Percentiles rank a stretch among this genome's conserved stretches.
These are phyloP conservation scores for Coniochaeta prunicola DNA, from an alignment of 2,329 filamentous ascomycete species.

Conservation along the genomic window DNA sequence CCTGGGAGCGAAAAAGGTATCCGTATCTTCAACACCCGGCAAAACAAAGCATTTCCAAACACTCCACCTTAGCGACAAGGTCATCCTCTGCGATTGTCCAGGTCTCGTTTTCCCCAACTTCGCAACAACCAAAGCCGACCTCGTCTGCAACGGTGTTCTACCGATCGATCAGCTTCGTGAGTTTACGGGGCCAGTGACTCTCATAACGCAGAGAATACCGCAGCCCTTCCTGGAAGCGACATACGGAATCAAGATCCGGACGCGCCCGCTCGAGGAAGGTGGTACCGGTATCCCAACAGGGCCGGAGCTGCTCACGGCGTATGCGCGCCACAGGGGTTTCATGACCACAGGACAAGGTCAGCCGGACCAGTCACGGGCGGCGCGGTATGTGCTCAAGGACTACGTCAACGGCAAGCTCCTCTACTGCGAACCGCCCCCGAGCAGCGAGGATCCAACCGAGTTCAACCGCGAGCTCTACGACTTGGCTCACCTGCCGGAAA, in stretches of 20 bases:
- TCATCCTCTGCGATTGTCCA: constrained; percentile 94
- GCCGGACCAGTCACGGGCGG: constrained; percentile 88
- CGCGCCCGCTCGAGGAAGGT: constrained; percentile 78
- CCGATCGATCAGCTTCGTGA: constrained; percentile 96
- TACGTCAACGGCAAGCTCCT: constrained; percentile 95
- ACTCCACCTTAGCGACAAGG: constrained; percentile 82
- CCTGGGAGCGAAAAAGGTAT: constrained; percentile 98
- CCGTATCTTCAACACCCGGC: constrained; percentile 91
- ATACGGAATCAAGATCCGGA: constrained; percentile 86
- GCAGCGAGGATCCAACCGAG: constrained; percentile 50
- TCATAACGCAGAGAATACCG: constrained; percentile 81
- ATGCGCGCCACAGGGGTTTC: constrained; percentile 85
- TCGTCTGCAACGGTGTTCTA: constrained; percentile 90
- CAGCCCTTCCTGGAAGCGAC: constrained; percentile 83
- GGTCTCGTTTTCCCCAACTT: constrained; percentile 99
- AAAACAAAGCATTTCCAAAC: constrained; percentile 99
- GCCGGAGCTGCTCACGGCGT: constrained; percentile 76
- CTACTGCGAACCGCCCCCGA: constrained; percentile 81
- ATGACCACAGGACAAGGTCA: constrained; percentile 82
- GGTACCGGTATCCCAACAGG: constrained; percentile 82
- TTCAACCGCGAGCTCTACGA: constrained; percentile 94
- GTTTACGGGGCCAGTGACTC: constrained; percentile 75
- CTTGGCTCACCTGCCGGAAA: constrained; percentile 70
- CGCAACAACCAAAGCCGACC: constrained; percentile 88
- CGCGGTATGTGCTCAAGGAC: constrained; percentile 86